Evolutionary conservation across 345 rosid species (phyloP), one percentile per base, ranked within the genome.

Genomic region (Camelina laxa): DNA sequence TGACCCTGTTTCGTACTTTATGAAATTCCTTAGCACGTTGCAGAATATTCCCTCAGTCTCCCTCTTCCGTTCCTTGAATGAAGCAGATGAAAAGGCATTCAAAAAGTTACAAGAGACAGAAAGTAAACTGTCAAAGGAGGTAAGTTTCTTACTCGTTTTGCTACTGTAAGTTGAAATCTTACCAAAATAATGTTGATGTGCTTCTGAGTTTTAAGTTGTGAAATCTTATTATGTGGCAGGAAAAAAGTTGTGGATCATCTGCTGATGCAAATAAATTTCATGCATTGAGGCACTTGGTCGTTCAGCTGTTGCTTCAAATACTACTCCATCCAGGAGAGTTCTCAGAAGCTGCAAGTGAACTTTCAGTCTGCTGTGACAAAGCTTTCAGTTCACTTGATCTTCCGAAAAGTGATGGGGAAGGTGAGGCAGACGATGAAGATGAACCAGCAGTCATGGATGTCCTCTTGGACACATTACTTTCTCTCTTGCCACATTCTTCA

Each of bases 41-140:
- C 89, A 89, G 64, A 91, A 78, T 75, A 96, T 96, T 80, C 99
- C 99, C 57, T 92, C 99, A 6, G 90, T 96, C 78, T 92, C 98
- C 60, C 87, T 92, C 57, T 96, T 90, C 68, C 88, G 91, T 73
- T 65, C 89, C 72, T 76, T 96, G 78, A 83, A 84, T 49, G 86
- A 85, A 75, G 97, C 87, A 30, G 99, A 90, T 73, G 97, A 89
- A 60, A 83, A 82, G 77, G 90, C 91, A 33, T 67, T 90, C 57
- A 86, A 85, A 70, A 85, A 82, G 42, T 79, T 92, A 82, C 91
- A 84, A 75, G 86, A 86, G 79, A 86, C 84, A 84, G 98, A 91
- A 78, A 83, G 80, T 62, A 83, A 75, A 79, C 91, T 92, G 51
- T 84, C 83, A 59, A 91, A 80, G 77, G 92, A 90, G 96, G 98